phyloP scores from a whole-genome alignment of 2,329 filamentous ascomycete species.

The Xylariales sp. region DNA sequence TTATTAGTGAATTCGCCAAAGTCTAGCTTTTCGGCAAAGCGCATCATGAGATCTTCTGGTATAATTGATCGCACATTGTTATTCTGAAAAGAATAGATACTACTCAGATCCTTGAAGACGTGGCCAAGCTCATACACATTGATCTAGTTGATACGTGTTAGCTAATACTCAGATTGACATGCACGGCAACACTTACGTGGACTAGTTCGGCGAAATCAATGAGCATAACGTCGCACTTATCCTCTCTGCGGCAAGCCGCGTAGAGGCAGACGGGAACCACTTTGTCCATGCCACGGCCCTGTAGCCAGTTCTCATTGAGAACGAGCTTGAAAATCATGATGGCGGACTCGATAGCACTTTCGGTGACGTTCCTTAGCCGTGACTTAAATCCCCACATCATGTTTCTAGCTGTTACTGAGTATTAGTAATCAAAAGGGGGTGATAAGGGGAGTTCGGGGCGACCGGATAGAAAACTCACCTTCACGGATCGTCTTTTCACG shows the following conservation, averaged over 20 bases:
- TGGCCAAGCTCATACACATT: conserved; percentile 94
- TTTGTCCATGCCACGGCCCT: conserved; percentile 85
- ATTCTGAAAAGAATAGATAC: conserved; percentile 76
- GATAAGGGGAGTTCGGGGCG: neutral
- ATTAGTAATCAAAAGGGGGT: conserved; percentile 11
- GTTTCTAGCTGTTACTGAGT: conserved; percentile 55
- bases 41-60: conserved; percentile 89
- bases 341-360: conserved; percentile 72
- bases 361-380: conserved; percentile 66
- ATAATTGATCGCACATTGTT: conserved; percentile 73
- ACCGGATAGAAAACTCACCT: conserved; percentile 38
- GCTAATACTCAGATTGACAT: conserved; percentile 10
- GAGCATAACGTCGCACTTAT: conserved; percentile 86
- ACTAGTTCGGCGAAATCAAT: conserved; percentile 92
- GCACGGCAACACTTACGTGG: conserved; percentile 51
- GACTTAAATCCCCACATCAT: conserved; percentile 72
- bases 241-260: conserved; percentile 82
- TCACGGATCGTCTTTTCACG: conserved; percentile 71
- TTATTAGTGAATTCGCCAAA: conserved; percentile 85
- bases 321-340: conserved; percentile 82
- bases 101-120: conserved; percentile 85
- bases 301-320: conserved; percentile 79
- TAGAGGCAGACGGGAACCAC: conserved; percentile 94
- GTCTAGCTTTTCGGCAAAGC: conserved; percentile 91
- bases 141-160: conserved; percentile 57